Evolutionary conservation across 441 rosid species (phyloP), one percentile per base, ranked within the genome.

Genomic region (Sinapis alba): DNA sequence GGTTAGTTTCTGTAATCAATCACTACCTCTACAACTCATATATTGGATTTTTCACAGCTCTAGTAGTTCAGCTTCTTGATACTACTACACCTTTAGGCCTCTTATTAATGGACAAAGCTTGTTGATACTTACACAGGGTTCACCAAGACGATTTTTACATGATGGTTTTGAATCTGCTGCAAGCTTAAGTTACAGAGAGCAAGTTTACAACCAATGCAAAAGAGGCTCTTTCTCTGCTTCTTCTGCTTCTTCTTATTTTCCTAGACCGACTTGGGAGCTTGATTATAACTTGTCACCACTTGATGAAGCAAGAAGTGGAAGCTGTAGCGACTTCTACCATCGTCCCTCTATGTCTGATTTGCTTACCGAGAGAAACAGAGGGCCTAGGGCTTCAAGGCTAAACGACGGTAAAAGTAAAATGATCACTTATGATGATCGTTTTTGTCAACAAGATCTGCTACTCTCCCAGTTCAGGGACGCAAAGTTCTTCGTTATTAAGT

Each of bases 331-430:
- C 69, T 81, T 87, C n/a, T 79, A 69, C 27, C 83, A 84, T 71
- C 80, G 76, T 73, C 78, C 83, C 34, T 66, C 79, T 76, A 79
- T 84, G 59, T 72, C 86, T 59, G 92, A 87, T 75, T 80, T 88
- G 20, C 74, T 82, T 64, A 77, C 83, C 6, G 90, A 88, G 87
- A 81, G 86, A 66, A 85, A 90, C 75, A 85, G 81, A 81, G 90
- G 92, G 65, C 89, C 86, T 53, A 84, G 89, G 79, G 87, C 88
- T 67, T 84, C 82, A 58, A 86, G 74, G 75, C 88, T 83, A 32
- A 85, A 81, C 64, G 69, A 81, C 64, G 69, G 80, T 79, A 79
- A 76, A 76, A 68, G 72, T 61, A 53, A 71, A 30, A 50, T 56
- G 63, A 45, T 63, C 32, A 57, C 58, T 60, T 27, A 71, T 76